phyloP scores from a whole-genome alignment of 75 land plant species.

The Sequoia sempervirens region DNA sequence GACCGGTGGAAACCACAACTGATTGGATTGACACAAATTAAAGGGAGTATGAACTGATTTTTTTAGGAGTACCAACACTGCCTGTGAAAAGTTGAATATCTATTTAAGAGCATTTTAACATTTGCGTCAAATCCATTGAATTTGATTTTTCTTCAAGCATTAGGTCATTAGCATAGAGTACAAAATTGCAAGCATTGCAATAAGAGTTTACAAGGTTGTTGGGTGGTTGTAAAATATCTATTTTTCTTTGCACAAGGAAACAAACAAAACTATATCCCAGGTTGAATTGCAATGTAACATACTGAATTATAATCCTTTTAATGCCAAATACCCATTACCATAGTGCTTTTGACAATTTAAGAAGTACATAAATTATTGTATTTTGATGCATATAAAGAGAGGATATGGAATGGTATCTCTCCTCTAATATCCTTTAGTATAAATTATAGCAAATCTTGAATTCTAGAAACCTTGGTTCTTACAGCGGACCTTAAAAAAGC shows the following conservation, averaged over 20 bases:
- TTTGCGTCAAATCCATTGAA: not conserved
- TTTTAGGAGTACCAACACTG: too few species aligned
- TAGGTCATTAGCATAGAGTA: not conserved
- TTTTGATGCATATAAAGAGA: not conserved
- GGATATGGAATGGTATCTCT: not conserved
- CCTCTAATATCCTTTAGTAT: slow-evolving; percentile 1
- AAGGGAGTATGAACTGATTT: too few species aligned
- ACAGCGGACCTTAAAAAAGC: slow-evolving; percentile 66
- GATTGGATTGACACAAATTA: too few species aligned
- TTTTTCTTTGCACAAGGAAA: not conserved
- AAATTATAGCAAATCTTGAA: not conserved
- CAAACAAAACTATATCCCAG: not conserved
- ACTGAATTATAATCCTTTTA: not conserved
- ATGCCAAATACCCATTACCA: not conserved
- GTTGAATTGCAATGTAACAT: not conserved
- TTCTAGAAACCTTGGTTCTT: not conserved
- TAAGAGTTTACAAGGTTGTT: not conserved
- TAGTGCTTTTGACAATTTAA: not conserved
- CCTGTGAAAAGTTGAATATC: not conserved
- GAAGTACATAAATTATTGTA: not conserved
- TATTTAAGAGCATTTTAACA: not conserved
- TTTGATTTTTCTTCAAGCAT: not conserved
- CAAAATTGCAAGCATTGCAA: not conserved
- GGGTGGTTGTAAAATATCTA: not conserved
- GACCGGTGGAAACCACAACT: too few species aligned